Percentiles rank a stretch among this genome's conserved stretches.
Evolutionary conservation across 306 rosid genomes (phyloP).

Genomic region (Fragaria vesca): DNA sequence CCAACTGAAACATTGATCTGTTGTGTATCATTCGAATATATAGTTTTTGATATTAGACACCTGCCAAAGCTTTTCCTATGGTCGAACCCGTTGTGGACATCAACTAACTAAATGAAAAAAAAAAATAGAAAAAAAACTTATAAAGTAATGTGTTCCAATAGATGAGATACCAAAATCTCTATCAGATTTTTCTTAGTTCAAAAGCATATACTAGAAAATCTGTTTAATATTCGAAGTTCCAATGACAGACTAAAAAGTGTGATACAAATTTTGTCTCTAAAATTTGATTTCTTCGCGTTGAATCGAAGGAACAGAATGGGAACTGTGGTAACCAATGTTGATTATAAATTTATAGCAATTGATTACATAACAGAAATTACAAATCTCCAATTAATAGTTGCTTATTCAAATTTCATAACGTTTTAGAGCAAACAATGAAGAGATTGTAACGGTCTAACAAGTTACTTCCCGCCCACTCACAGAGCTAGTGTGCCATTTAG

Average conservation of each 20-base stretch:
- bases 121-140: too few species aligned
- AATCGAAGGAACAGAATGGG: not conserved
- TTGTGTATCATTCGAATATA: not conserved
- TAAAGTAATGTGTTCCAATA: not conserved
- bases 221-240: not conserved
- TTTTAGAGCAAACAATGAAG: not conserved
- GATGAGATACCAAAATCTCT: not conserved
- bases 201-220: too few species aligned
- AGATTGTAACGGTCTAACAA: conserved; percentile 5
- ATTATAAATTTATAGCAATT: not conserved
- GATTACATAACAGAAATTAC: not conserved
- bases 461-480: conserved; percentile 7
- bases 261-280: not conserved
- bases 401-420: not conserved
- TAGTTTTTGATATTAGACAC: too few species aligned
- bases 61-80: too few species aligned
- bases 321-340: not conserved
- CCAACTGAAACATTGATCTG: not conserved
- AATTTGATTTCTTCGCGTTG: not conserved
- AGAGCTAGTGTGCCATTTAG: not conserved
- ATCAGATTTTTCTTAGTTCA: too few species aligned
- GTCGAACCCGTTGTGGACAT: too few species aligned
- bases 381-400: conserved; percentile 7
- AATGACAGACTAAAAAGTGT: not conserved
- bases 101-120: too few species aligned